phyloP scores from a whole-genome alignment of 164 flowering plant species.

The Santalum album region DNA sequence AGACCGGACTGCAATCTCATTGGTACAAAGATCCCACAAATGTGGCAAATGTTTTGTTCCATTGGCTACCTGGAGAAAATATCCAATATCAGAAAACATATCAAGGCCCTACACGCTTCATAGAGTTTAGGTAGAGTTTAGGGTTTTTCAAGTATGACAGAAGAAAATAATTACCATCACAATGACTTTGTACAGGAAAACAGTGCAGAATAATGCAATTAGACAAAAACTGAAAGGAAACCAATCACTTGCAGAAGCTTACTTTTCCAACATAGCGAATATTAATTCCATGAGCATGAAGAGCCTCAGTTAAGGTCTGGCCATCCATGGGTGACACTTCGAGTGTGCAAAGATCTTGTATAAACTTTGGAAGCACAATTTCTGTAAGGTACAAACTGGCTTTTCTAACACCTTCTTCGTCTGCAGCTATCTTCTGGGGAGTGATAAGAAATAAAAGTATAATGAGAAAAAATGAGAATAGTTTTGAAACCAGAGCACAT shows the following conservation, averaged over 20 bases:
- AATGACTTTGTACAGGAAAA: too few relatives aligned
- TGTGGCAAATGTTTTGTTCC: conserved; percentile 84
- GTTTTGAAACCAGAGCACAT: neutral
- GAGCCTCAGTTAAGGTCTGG: conserved; percentile 94
- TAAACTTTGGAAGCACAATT: conserved; percentile 78
- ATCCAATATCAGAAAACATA: conserved; percentile 6
- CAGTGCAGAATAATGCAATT: too few relatives aligned
- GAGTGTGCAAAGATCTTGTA: conserved; percentile 87
- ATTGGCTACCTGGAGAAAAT: conserved; percentile 62
- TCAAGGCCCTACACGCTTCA: too few relatives aligned
- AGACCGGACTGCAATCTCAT: conserved; percentile 79
- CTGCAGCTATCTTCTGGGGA: conserved; percentile 68
- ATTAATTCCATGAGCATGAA: conserved; percentile 98
- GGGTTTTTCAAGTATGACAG: too few relatives aligned
- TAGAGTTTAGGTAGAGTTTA: too few relatives aligned
- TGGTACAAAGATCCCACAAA: conserved; percentile 82
- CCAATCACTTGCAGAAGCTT: conserved; percentile 14
- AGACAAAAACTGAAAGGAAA: too few relatives aligned
- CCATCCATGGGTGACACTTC: conserved; percentile 99
- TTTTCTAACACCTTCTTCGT: conserved; percentile 82
- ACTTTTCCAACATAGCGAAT: conserved; percentile 93
- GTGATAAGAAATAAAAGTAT: conserved; percentile 1
- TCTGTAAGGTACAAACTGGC: conserved; percentile 63
- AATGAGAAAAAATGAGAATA: neutral
- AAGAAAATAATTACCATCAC: too few relatives aligned